phyloP scores from a whole-genome alignment of 192 early-diverging fungal genomes.

The Backusella morwellensis region DNA sequence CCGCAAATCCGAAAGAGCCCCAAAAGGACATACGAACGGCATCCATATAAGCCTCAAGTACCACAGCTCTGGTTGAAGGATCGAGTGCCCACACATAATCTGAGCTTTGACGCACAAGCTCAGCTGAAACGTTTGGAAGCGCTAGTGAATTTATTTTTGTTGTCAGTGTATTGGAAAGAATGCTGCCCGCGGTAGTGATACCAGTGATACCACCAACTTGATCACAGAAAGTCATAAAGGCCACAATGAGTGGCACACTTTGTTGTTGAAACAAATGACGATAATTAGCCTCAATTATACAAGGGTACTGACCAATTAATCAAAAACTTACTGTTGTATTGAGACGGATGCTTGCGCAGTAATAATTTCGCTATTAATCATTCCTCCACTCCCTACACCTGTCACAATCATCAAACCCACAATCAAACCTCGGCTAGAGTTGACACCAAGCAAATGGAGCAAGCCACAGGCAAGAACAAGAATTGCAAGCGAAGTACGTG shows the following conservation, averaged over 20 bases:
- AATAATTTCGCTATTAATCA: slow-evolving; percentile 35
- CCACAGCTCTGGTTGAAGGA: slow-evolving; percentile 4
- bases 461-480: slow-evolving; percentile 23
- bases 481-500: slow-evolving; percentile 12
- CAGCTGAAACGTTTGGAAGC: slow-evolving; percentile 13
- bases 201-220: slow-evolving; percentile 41
- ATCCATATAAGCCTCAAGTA: slow-evolving; percentile 26
- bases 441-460: slow-evolving; percentile 10
- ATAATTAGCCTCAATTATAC: background rate
- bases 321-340: slow-evolving; percentile 29
- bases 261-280: background rate
- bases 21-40: slow-evolving; percentile 24
- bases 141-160: slow-evolving; percentile 15
- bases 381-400: slow-evolving; percentile 31
- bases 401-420: slow-evolving; percentile 34
- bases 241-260: slow-evolving; percentile 30
- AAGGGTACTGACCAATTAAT: background rate
- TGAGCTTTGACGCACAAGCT: slow-evolving; percentile 25
- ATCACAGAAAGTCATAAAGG: slow-evolving; percentile 36
- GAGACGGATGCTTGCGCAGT: slow-evolving; percentile 32
- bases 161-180: slow-evolving; percentile 57
- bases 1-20: slow-evolving; percentile 23
- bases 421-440: slow-evolving; percentile 27
- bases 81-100: slow-evolving; percentile 18
- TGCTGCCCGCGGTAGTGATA: slow-evolving; percentile 58